phyloP scores from a whole-genome alignment of 768 basidiomycete species.

The Tricholoma bakamatsutake region DNA sequence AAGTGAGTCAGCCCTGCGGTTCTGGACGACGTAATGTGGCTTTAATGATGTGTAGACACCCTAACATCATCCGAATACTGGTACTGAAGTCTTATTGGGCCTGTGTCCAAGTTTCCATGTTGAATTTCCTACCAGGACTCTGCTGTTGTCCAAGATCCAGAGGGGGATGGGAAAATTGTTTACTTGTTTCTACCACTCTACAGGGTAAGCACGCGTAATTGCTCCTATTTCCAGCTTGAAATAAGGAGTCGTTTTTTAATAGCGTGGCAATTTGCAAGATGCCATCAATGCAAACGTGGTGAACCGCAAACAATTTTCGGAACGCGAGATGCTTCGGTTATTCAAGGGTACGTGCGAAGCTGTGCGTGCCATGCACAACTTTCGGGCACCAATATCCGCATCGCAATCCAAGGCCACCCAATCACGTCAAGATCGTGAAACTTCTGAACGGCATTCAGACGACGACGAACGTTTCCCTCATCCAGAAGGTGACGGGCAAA shows the following conservation, averaged over 20 bases:
- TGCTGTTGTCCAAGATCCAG: slow-evolving; percentile 89
- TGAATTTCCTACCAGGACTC: slow-evolving; percentile 57
- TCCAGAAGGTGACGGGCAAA: slow-evolving; percentile 69
- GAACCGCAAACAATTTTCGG: slow-evolving; percentile 77
- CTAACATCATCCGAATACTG: slow-evolving; percentile 93
- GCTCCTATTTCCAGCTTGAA: neutral
- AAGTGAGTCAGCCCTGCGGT: slow-evolving; percentile 53
- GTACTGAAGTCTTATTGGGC: slow-evolving; percentile 30
- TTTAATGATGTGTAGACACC: slow-evolving; percentile 52
- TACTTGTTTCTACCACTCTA: slow-evolving; percentile 95
- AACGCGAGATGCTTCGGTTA: slow-evolving; percentile 80
- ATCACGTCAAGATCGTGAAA: slow-evolving; percentile 22
- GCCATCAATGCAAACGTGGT: slow-evolving; percentile 83
- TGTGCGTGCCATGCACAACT: slow-evolving; percentile 91
- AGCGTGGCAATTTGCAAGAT: slow-evolving; percentile 95
- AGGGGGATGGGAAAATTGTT: slow-evolving; percentile 90
- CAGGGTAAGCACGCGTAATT: slow-evolving; percentile 45
- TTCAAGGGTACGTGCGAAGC: slow-evolving; percentile 96
- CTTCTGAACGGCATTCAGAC: slow-evolving; percentile 32
- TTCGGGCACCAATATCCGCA: slow-evolving; percentile 50
- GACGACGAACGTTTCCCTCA: slow-evolving; percentile 70
- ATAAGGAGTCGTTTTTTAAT: neutral
- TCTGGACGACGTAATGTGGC: neutral
- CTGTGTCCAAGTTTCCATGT: neutral
- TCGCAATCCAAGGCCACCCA: slow-evolving; percentile 12